Base-by-base conservation (phyloP, 805 yeast species). In the Wickerhamomyces pijperi region DNA sequence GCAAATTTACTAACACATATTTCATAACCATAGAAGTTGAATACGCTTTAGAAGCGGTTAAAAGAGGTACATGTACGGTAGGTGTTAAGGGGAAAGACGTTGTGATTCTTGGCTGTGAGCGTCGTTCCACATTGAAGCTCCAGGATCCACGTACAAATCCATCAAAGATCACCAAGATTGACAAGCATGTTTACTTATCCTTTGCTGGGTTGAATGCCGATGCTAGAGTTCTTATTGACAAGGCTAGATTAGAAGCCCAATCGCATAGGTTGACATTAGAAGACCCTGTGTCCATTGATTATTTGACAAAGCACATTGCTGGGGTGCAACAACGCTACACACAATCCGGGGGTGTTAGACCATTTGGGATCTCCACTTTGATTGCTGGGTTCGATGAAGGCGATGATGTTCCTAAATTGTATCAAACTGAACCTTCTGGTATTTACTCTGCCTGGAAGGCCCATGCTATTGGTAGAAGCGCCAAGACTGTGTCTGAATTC, bases 181-280 rank as follows among this genome's bases (percentile, higher is more conserved):
- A 92, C 61, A 76, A 81, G 50, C 97, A 90, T 60, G 82, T 85
- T 18, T 80, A 87, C 48, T 70, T 92, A 53, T 94, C 95, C 37
- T 92, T 92, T 67, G 96, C 98, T 34, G 98, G 98, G 3, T 72
- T 92, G 59, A 90, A 88, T 61, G 98, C 98, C n/a, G 98, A 92
- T 61, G 95, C 97, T 15, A 75, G 98, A 59, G 78, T 92, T 41
- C 72, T 92, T 49, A 85, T 92, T 41, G 97, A 92, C 61, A 84
- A 82, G 64, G 97, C 98, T 12, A 76, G 97, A 55, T 81, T 90
- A 19, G 97, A 92, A 60, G 97, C 97, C 3, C 98, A 92, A 62
- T 82, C 94, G 14, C 95, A 88, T 63, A 75, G 82, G 59, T 72
- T 92, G 53, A 86, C 90, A n/a, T 72, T 90, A 54, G 98, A 90